These are phyloP conservation scores for Magnaporthiopsis poae DNA, from an alignment of 2,329 filamentous ascomycete species.

Conservation along the genomic window DNA sequence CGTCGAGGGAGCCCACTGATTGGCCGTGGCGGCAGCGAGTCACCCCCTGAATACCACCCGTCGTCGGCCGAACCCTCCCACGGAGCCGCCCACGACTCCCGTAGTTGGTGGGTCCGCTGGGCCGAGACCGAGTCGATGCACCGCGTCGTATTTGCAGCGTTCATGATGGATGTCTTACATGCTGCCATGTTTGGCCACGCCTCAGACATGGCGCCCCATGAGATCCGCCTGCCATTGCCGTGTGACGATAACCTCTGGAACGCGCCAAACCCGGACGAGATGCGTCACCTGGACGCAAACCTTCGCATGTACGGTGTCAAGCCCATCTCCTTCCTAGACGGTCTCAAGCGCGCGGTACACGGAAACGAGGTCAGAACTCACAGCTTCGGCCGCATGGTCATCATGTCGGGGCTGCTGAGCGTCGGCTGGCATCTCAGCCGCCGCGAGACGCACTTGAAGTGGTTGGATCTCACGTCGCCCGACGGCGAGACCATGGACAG, in stretches of 20 bases:
- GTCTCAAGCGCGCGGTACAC: conserved; percentile 73
- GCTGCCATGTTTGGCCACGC: conserved; percentile 88
- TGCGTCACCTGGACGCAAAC: conserved; percentile 65
- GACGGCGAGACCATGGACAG: conserved; percentile 56
- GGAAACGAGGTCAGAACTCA: conserved; percentile 74
- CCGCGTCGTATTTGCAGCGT: conserved; percentile 77
- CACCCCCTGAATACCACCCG: conserved; percentile 52
- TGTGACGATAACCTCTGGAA: conserved; percentile 84
- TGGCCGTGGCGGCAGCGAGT: conserved; percentile 67
- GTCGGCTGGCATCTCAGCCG: conserved; percentile 88
- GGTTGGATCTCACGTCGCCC: conserved; percentile 57
- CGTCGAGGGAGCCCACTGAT: conserved; percentile 78
- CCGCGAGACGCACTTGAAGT: conserved; percentile 73
- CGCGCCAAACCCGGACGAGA: conserved; percentile 65
- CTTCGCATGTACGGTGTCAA: conserved; percentile 71
- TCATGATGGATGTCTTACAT: conserved; percentile 80
- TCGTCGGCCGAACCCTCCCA: conserved; percentile 26
- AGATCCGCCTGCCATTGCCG: conserved; percentile 74
- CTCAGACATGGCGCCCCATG: conserved; percentile 82
- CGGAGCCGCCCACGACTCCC: conserved; percentile 27
- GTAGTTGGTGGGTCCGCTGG: conserved; percentile 72
- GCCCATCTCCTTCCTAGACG: conserved; percentile 71
- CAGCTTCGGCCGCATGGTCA: conserved; percentile 76
- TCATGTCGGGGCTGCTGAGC: conserved; percentile 83
- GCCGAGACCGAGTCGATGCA: conserved; percentile 81